Evolutionary conservation across 2,329 filamentous ascomycete genomes (phyloP).

Genomic region (Colletotrichum siamense): DNA sequence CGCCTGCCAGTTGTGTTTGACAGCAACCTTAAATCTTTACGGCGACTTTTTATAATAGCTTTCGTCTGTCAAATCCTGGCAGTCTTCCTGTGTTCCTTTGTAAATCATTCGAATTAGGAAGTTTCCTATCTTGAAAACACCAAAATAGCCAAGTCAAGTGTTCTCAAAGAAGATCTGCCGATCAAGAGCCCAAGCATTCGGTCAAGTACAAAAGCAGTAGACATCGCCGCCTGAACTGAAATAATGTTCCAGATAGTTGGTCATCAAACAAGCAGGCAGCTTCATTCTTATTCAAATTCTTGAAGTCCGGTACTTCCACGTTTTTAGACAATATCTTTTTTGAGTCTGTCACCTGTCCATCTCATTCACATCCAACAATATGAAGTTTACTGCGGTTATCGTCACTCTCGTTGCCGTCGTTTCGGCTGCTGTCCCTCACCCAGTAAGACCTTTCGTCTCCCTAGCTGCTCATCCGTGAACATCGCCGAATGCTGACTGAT

Average conservation of each 20-base stretch:
- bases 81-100: not conserved
- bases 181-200: not conserved
- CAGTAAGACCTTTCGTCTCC: not conserved
- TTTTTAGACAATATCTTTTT: not conserved
- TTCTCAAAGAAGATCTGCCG: not conserved
- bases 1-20: not conserved
- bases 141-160: not conserved
- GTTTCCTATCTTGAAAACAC: not conserved
- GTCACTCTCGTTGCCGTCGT: not conserved
- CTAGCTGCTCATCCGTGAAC: not conserved
- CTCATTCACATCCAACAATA: not conserved
- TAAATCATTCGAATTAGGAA: not conserved
- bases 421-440: not conserved
- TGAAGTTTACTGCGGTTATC: not conserved
- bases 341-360: not conserved
- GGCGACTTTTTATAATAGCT: not conserved
- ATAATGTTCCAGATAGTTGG: not conserved
- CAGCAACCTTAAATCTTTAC: not conserved
- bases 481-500: not conserved
- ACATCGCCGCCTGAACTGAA: not conserved
- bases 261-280: not conserved
- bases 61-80: not conserved
- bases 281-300: not conserved
- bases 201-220: not conserved
- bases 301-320: not conserved